These are phyloP conservation scores for Cytospora paraplurivora DNA, from an alignment of 2,329 filamentous ascomycete genomes.

Conservation along the genomic window DNA sequence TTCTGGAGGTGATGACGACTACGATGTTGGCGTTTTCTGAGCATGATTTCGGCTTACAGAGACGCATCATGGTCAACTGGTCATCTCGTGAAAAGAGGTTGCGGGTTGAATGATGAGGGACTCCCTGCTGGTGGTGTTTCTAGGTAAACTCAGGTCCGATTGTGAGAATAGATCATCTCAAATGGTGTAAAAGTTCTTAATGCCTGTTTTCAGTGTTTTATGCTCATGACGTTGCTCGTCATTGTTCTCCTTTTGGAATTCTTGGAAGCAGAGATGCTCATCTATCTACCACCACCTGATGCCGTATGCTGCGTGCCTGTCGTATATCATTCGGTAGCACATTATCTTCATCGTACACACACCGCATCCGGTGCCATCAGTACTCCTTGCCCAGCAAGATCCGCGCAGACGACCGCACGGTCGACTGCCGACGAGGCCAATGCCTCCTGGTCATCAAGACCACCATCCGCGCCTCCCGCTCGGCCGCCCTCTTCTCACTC, in stretches of 20 bases:
- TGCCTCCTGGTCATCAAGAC: conserved; percentile 2
- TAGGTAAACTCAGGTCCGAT: neutral
- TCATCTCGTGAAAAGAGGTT: neutral
- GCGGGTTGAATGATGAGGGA: neutral
- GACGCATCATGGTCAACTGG: neutral
- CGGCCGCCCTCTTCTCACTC: conserved; percentile 5
- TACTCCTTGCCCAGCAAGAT: neutral
- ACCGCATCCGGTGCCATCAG: neutral
- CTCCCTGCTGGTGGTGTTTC: neutral
- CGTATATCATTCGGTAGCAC: neutral
- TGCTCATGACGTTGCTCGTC: neutral
- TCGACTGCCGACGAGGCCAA: neutral
- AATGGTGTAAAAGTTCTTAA: neutral
- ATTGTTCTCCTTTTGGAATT: neutral
- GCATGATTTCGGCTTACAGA: neutral
- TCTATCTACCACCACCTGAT: neutral
- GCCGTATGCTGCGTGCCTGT: neutral
- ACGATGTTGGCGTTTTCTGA: neutral
- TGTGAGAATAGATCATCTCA: neutral
- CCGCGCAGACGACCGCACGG: neutral
- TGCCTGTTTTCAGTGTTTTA: neutral
- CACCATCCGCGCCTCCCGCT: conserved; percentile 12
- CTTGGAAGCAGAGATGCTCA: neutral
- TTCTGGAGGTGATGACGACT: neutral
- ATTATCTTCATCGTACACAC: neutral